Base-by-base conservation (phyloP, 768 basidiomycete genomes). In the Saitozyma sp. region DNA sequence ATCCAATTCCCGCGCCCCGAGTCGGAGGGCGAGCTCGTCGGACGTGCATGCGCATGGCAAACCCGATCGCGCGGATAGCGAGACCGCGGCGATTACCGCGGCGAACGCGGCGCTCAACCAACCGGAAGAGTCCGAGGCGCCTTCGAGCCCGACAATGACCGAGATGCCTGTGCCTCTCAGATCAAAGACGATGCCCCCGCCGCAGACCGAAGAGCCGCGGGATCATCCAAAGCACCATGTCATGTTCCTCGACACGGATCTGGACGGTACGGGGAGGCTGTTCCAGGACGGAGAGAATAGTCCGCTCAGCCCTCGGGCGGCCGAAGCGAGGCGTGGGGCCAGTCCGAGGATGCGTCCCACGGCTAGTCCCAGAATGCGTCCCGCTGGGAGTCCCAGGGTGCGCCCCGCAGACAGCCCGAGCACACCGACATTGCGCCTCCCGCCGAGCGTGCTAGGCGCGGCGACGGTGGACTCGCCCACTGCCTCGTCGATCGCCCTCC, bases 81-180 rank as follows among this genome's bases (percentile, higher is more conserved):
- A 67, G 20, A 65, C 63, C 8, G 56, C 65, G 8, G 59, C 62
- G 13, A 53, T 60, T 0, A 67, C 68, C 14, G 62, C 68, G 9
- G 54, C 59, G 16, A 67, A 58, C 43, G 48, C 58, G 16, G 11
- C 19, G 37, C 46, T 64, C 10, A 60, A 42, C 39, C 46, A 29
- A 29, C 29, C 59, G 0, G 64, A 64, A 20, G 62, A 64, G 3
- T 74, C 72, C 0, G 72, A 71, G 64, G 72, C 69, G 2, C 65
- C 72, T 4, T 68, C 72, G 3, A 65, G 65, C 8, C 69, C 72
- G 4, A 67, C 69, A 9, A 53, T 71, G 11, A 61, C 55, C 29
- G 63, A 60, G 48, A 53, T 51, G 19, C 52, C 58, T 37, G 61
- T 68, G 13, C 68, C 68, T 3, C 45, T 53, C 19, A 71, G 68